Evolutionary conservation across 352 stramenopile species (phyloP), one percentile per base, ranked within the genome.

Genomic region (Phytophthora boehmeriae): DNA sequence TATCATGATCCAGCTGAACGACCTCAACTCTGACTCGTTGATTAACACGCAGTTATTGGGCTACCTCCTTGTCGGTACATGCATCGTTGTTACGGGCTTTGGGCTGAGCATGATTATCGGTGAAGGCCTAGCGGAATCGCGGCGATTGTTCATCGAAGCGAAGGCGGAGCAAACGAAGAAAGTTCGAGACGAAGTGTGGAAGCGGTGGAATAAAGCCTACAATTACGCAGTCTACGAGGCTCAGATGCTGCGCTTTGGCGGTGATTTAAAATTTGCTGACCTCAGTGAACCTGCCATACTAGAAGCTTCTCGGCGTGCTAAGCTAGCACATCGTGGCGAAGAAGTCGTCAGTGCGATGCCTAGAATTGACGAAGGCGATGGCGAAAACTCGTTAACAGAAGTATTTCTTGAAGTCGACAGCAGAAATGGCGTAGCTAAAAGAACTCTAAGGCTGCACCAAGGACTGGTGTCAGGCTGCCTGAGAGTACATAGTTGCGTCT

Each of bases 1-100:
- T 20, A 66, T 89, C 45, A 86, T 93, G 74, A 88, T 87, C 44
- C 71, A 73, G n/a, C 63, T 93, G 14, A 85, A 90, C 45, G 75
- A 76, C 25, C 44, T 89, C 32, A 88, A 86, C 49, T 59, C 75
- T 16, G 78, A 89, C 36, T 77, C 80, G 16, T 60, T 86, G 11
- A 88, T 93, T 63, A 82, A 93, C 63, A 58, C 86, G 46, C 25
- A 80, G 10, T 48, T 90, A 8, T 61, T 93, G 11, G 86, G 83
- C 50, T 55, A 78, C n/a, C 17, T 93, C 32, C 72, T 93, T 8
- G 74, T 93, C 5, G 76, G 74, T 4, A 83, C 83, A 13, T 90
- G 81, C 62, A 47, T 89, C 22, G 68, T 61, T 3, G 81, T 89
- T 20, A 89, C 81, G n/a, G 44, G 80, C 9, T 89, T 90, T 38